These are phyloP conservation scores for Nitzschia sp. DNA, from an alignment of 108 stramenopile species.

Conservation along the genomic window DNA sequence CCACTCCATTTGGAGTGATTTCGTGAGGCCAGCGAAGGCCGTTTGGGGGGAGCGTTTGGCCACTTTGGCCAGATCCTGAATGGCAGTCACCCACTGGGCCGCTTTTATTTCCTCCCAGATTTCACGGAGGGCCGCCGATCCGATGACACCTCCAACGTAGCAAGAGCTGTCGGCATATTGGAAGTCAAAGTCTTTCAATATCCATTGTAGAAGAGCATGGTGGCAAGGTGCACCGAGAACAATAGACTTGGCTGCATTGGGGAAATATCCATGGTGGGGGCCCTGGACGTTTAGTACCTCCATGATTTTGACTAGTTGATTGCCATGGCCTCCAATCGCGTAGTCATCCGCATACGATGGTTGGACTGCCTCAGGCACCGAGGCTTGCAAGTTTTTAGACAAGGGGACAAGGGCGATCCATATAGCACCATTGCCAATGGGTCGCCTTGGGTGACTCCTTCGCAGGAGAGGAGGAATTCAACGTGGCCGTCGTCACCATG, in stretches of 20 bases:
- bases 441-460: no score
- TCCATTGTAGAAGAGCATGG: not conserved
- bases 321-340: slow-evolving; percentile 14
- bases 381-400: not conserved
- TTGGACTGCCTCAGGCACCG: slow-evolving; percentile 4
- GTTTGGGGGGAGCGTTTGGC: slow-evolving; percentile 22
- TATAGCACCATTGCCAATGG: slow-evolving; percentile 39
- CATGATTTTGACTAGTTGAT: not conserved
- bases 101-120: slow-evolving; percentile 17
- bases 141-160: not conserved
- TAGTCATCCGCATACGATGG: slow-evolving; percentile 46
- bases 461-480: no score
- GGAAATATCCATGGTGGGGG: not conserved
- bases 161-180: no score
- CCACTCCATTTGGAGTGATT: no score
- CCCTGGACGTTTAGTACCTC: not conserved
- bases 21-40: slow-evolving; percentile 24
- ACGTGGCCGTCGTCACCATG: no score
- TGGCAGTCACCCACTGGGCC: slow-evolving; percentile 14
- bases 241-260: not conserved
- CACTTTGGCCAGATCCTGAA: slow-evolving; percentile 10
- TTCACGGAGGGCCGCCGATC: not conserved
- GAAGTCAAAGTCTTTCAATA: not conserved
- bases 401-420: slow-evolving; percentile 36
- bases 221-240: not conserved